Evolutionary conservation across 208 protist species (phyloP).

Genomic region (Crithidia thermophila): DNA sequence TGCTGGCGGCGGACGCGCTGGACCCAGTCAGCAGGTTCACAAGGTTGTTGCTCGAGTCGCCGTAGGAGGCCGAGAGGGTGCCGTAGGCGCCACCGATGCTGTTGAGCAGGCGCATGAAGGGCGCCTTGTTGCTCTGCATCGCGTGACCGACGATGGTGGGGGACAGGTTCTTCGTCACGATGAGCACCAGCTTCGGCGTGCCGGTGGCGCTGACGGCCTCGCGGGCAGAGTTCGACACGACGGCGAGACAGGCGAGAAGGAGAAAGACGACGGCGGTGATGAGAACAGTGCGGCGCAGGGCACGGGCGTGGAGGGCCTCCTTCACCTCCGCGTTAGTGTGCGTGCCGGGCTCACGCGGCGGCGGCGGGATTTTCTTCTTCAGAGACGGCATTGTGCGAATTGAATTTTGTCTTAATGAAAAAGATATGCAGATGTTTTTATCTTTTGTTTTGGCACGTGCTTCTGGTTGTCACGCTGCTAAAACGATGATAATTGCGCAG

Average conservation of each 20-base stretch:
- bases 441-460: constrained; percentile 3
- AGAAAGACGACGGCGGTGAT: constrained; percentile 71
- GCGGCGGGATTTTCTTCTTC: constrained; percentile 41
- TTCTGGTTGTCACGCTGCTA: no score
- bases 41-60: constrained; percentile 18
- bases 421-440: neutral
- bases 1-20: constrained; percentile 4
- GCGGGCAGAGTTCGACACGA: constrained; percentile 61
- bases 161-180: constrained; percentile 53
- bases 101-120: constrained; percentile 56
- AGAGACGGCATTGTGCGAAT: constrained; percentile 27
- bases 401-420: neutral
- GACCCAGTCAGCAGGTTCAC: constrained; percentile 69
- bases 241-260: constrained; percentile 53
- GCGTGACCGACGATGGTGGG: constrained; percentile 33
- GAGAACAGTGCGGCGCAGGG: constrained; percentile 59
- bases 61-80: constrained; percentile 20
- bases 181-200: constrained; percentile 47
- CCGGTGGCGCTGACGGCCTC: constrained; percentile 23
- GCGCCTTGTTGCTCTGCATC: constrained; percentile 66
- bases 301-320: constrained; percentile 65
- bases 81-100: constrained; percentile 39
- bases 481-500: no score
- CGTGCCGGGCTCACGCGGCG: constrained; percentile 54
- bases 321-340: constrained; percentile 77